Base-by-base conservation (phyloP, 768 basidiomycete species). In the Candolleomyces efflorescens region DNA sequence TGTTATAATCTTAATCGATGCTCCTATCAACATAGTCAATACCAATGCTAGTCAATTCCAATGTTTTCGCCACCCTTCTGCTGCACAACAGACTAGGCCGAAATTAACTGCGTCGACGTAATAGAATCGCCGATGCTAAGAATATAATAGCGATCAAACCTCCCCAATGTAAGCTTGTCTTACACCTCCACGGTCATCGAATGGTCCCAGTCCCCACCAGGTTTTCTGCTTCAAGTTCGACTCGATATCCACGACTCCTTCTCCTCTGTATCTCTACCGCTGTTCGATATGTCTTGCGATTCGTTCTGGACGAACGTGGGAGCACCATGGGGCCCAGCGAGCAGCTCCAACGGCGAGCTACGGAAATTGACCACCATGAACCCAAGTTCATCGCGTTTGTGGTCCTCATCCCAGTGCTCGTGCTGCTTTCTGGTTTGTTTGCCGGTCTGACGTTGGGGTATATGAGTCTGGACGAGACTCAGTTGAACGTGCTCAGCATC, bases 391-490 rank as follows among this genome's bases (percentile, higher is more conserved):
- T 77, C 60, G 69, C 69, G 53, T 80, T 79, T 53, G 76, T 69
- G 45, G 65, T 74, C 45, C 86, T 94, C 72, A 93, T 94, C 45
- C 93, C 93, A 53, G 67, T 93, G 36, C 86, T 94, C 64, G 93
- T 94, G 53, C 68, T 92, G 49, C 67, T 89, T 61, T 93, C 89
- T 58, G 92, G 92, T 68, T 64, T 93, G 58, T 94, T 94, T 82
- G 92, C 92, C 79, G 90, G 94, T 71, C 77, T 94, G 63, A 95
- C 94, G 58, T 76, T 95, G 47, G 93, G 93, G 36, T 94, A 92
- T 71, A 94, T 95, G 89, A 90, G 87, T 63, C 80, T 95, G 69
- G 93, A 96, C 72, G 90, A 90, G 71, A 94, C 93, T 41, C 92
- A 94, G 78, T 82, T 96, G 44, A 87, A 89, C 67, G 94, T 96